Conservation (phyloP, 1,284 basidiomycete genomes). For the Neonothopanus nambi region DNA sequence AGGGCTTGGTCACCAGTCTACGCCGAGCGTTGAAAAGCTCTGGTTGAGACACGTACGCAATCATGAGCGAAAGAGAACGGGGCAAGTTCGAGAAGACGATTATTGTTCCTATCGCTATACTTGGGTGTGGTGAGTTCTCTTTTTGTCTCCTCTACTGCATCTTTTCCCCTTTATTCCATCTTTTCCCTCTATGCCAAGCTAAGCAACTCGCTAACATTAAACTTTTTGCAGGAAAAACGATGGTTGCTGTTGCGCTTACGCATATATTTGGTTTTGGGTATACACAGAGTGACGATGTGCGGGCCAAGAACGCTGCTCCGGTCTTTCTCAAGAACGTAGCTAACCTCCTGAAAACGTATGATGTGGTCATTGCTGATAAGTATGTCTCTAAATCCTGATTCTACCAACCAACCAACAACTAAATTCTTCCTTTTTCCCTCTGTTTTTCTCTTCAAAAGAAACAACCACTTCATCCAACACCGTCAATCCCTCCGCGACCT, state of each 20-base stretch:
- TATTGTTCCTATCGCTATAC: slow-evolving; percentile 88
- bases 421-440: slow-evolving; percentile 2
- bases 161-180: neutral
- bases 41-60: slow-evolving; percentile 70
- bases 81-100: slow-evolving; percentile 74
- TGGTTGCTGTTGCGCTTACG: slow-evolving; percentile 77
- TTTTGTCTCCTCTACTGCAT: neutral
- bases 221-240: slow-evolving; percentile 75
- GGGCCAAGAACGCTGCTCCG: slow-evolving; percentile 76
- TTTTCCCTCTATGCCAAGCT: too few species aligned
- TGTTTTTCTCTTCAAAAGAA: slow-evolving; percentile 50
- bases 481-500: slow-evolving; percentile 68
- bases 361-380: slow-evolving; percentile 92
- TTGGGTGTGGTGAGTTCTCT: slow-evolving; percentile 78
- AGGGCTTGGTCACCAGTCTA: slow-evolving; percentile 69
- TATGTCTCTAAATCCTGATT: slow-evolving; percentile 32
- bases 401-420: neutral
- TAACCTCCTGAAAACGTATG: slow-evolving; percentile 57
- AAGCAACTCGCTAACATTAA: too few species aligned
- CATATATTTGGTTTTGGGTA: slow-evolving; percentile 85
- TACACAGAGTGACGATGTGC: slow-evolving; percentile 91
- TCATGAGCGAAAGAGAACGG: slow-evolving; percentile 50
- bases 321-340: slow-evolving; percentile 79
- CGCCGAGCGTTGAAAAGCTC: slow-evolving; percentile 61
- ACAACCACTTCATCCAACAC: slow-evolving; percentile 85